Base-by-base conservation (phyloP, 495 filamentous ascomycete species). In the Lasiosphaeria ovina region DNA sequence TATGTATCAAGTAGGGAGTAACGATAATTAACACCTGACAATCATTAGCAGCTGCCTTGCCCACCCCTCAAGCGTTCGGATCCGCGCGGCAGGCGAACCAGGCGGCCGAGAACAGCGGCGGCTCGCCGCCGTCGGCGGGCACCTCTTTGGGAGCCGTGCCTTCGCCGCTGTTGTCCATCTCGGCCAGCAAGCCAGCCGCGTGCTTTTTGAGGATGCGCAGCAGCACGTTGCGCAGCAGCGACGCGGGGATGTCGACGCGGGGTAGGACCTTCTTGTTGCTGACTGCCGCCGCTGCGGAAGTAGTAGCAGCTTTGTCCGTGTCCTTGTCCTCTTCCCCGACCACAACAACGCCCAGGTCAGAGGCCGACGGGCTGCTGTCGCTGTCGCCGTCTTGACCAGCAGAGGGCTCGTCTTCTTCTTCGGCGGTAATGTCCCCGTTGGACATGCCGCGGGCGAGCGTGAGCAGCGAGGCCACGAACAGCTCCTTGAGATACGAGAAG, bases 401-500 rank as follows among this genome's bases (percentile, higher is more conserved):
- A 42, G 44, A 11, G 12, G 44, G 24, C 24, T 24, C 24, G 24
- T 24, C 24, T 24, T 24, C n/a, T 51, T 7, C 49, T 57, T 42
- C 31, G 35, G 24, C 32, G 17, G 44, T n/a, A 3, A 47, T 14
- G 16, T 47, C 44, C 50, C 12, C 17, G 6, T 10, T 17, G 49
- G 6, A 32, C 47, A 1, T 7, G 14, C 47, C 36, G n/a, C 60
- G 35, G 8, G 58, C 60, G 3, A 65, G 3, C 1, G 54, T 47
- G 32, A 65, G 55, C n/a, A 68, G 60, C 6, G 80, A 77, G 11
- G 79, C 73, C 3, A 85, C 72, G 52, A 86, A 85, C 0, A 76
- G 75, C 61, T 86, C 83, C 61, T 85, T 78, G 59, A 85, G 56
- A 50, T 84, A 84, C 3, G 83, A 83, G 62, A 84, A 85, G 63